Conservation (phyloP, 129 eudicot genomes). For the Helianthus annuus region DNA sequence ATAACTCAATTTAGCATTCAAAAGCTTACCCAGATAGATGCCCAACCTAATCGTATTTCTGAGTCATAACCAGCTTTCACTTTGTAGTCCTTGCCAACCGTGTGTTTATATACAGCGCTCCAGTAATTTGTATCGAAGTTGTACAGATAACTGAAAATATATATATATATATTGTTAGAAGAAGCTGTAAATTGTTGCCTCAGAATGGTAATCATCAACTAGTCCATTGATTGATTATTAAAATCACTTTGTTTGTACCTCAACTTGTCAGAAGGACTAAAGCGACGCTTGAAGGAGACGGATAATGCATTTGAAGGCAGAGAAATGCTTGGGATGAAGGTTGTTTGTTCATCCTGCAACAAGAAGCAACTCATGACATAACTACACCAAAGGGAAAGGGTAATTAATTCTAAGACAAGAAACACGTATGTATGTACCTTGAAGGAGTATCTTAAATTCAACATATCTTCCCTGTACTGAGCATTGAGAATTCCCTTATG, state of each 20-base stretch:
- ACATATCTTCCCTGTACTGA: conserved; percentile 56
- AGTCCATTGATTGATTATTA: background rate
- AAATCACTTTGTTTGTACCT: conserved; percentile 33
- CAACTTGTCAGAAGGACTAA: conserved; percentile 66
- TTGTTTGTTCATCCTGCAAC: conserved; percentile 72
- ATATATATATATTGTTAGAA: conserved; percentile 7
- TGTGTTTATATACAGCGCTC: conserved; percentile 87
- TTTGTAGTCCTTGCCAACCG: conserved; percentile 78
- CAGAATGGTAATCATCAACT: too few species aligned
- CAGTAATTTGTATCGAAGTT: conserved; percentile 73
- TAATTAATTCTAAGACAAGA: background rate
- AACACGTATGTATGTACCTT: conserved; percentile 52
- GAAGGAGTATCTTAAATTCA: conserved; percentile 70
- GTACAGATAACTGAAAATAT: conserved; percentile 65
- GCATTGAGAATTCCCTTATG: conserved; percentile 79
- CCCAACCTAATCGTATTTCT: conserved; percentile 84
- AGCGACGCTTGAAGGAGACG: conserved; percentile 76
- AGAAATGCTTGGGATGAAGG: conserved; percentile 75
- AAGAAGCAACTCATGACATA: conserved; percentile 23
- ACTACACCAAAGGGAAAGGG: conserved; percentile 2
- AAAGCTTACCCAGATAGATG: conserved; percentile 85
- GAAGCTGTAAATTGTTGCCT: background rate
- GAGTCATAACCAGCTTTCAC: conserved; percentile 97
- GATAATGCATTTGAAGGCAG: conserved; percentile 84
- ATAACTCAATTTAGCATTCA: too few species aligned